Evolutionary conservation across 2,329 filamentous ascomycete genomes (phyloP).

Genomic region (Arthroderma uncinatum): DNA sequence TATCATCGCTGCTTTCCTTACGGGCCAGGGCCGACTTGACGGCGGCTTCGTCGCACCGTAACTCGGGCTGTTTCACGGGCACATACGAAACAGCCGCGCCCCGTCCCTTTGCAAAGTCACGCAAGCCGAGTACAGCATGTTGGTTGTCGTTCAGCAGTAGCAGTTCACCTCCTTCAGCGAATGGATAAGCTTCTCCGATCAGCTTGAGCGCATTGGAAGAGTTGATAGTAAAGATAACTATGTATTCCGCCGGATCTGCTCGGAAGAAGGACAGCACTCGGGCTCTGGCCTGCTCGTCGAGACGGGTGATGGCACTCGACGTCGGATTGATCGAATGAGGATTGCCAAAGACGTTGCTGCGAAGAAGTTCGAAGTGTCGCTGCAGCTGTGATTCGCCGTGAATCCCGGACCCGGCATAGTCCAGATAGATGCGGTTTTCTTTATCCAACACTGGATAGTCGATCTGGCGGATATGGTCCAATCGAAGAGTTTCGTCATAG

Average conservation of each 20-base stretch:
- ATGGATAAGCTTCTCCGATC: constrained; percentile 31
- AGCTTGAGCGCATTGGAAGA: constrained; percentile 52
- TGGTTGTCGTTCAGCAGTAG: constrained; percentile 49
- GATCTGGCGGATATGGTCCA: constrained; percentile 10
- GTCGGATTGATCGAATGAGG: constrained; percentile 47
- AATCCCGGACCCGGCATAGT: constrained; percentile 11
- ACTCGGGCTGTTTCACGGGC: constrained; percentile 5
- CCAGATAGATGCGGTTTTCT: constrained; percentile 12
- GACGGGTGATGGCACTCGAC: constrained; percentile 43
- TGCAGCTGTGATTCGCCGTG: constrained; percentile 13
- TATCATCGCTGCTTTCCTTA: background rate
- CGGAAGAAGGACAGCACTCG: constrained; percentile 48
- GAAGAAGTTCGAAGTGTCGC: constrained; percentile 16
- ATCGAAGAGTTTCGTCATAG: constrained; percentile 7
- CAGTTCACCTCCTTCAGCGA: constrained; percentile 37
- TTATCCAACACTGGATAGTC: constrained; percentile 8
- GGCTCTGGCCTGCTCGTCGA: constrained; percentile 43
- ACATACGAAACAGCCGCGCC: constrained; percentile 10
- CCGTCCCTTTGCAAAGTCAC: constrained; percentile 25
- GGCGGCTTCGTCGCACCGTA: constrained; percentile 7
- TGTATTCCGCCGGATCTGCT: constrained; percentile 48
- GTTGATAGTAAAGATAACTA: constrained; percentile 52
- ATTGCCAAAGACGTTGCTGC: constrained; percentile 51
- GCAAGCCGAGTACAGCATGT: constrained; percentile 50
- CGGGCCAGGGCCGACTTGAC: background rate